These are phyloP conservation scores for Sphaerosporella brunnea DNA, from an alignment of 495 filamentous ascomycete genomes.

Conservation along the genomic window DNA sequence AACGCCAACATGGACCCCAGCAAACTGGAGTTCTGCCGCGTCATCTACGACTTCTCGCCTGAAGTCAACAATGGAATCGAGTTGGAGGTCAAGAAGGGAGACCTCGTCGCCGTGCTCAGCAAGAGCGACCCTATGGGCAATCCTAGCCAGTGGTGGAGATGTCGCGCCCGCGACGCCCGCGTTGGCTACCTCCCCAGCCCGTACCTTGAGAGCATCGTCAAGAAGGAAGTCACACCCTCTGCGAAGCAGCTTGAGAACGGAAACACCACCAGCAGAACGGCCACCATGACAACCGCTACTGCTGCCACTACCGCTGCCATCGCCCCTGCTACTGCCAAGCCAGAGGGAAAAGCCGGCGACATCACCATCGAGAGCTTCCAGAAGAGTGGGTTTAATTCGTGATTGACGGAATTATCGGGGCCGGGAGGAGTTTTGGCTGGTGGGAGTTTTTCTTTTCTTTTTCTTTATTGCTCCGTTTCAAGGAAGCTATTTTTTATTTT, in stretches of 20 bases:
- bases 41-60: conserved; percentile 83
- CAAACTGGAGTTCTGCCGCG: conserved; percentile 87
- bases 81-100: conserved; percentile 81
- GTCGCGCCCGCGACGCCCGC: conserved; percentile 73
- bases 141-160: conserved; percentile 91
- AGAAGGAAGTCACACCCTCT: conserved; percentile 34
- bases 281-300: conserved; percentile 27
- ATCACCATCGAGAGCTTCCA: conserved; percentile 76
- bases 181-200: conserved; percentile 80
- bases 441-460: too few species aligned
- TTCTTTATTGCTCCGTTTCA: too few species aligned
- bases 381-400: conserved; percentile 74
- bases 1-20: conserved; percentile 57
- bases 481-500: too few species aligned
- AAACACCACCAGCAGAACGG: conserved; percentile 26
- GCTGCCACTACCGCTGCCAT: conserved; percentile 29
- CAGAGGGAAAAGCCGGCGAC: conserved; percentile 44
- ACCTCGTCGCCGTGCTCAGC: conserved; percentile 83
- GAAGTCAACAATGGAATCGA: conserved; percentile 57
- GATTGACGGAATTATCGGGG: too few species aligned
- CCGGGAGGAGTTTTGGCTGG: too few species aligned
- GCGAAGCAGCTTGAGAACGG: conserved; percentile 32
- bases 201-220: conserved; percentile 69
- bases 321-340: conserved; percentile 34
- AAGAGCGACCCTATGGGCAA: conserved; percentile 82